Evolutionary conservation across 352 stramenopile genomes (phyloP).

Genomic region (Pythium guiyangense): DNA sequence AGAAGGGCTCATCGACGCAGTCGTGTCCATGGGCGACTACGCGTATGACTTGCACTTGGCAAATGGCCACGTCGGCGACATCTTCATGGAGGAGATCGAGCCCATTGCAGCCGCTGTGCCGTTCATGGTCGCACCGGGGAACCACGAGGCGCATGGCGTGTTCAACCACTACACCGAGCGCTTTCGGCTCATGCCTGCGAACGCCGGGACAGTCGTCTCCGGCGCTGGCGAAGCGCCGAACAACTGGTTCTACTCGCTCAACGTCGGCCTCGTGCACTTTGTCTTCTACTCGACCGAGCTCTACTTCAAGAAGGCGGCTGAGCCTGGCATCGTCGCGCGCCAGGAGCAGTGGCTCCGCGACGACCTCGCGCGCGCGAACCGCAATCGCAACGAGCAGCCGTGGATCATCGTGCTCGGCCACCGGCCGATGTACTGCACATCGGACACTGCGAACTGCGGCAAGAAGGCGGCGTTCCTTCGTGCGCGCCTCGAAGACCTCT

Average conservation of each 20-base stretch:
- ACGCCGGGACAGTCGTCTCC: slow-evolving; percentile 50
- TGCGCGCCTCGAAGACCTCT: slow-evolving; percentile 67
- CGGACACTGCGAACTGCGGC: slow-evolving; percentile 65
- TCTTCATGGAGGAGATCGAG: slow-evolving; percentile 90
- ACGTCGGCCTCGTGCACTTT: slow-evolving; percentile 87
- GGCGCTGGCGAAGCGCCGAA: slow-evolving; percentile 62
- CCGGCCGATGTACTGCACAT: slow-evolving; percentile 87
- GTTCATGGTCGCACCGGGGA: slow-evolving; percentile 89
- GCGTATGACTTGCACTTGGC: slow-evolving; percentile 85
- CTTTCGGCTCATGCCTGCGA: slow-evolving; percentile 83
- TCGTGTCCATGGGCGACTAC: slow-evolving; percentile 88
- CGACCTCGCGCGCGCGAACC: slow-evolving; percentile 60
- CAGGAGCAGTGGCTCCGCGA: slow-evolving; percentile 64
- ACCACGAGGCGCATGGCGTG: slow-evolving; percentile 86
- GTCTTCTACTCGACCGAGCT: slow-evolving; percentile 85
- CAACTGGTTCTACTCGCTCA: slow-evolving; percentile 89
- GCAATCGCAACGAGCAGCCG: slow-evolving; percentile 53
- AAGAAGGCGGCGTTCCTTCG: slow-evolving; percentile 58
- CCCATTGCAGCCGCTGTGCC: slow-evolving; percentile 75
- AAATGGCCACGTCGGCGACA: slow-evolving; percentile 77
- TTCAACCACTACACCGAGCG: slow-evolving; percentile 86
- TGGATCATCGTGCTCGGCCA: slow-evolving; percentile 87
- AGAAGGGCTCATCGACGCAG: slow-evolving; percentile 62
- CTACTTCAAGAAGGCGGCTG: slow-evolving; percentile 76
- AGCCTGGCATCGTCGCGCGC: slow-evolving; percentile 37